Base-by-base conservation (phyloP, 1,139 yeast genomes). In the Pichia sp. region DNA sequence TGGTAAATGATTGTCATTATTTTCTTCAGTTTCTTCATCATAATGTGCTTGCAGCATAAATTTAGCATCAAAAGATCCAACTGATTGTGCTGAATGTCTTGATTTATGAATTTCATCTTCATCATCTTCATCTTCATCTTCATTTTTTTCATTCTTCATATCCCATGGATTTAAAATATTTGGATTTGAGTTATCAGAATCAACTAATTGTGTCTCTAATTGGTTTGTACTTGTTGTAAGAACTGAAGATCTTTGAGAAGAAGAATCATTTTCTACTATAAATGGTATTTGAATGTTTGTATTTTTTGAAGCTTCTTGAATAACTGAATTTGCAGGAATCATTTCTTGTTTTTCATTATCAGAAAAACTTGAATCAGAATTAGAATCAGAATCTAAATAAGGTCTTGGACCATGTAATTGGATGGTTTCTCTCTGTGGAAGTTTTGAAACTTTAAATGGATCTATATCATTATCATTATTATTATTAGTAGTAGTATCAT, bases 11-110 rank as follows among this genome's bases (percentile, higher is more conserved):
- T 16, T 16, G 2, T 20, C 28, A 7, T 23, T 22, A 12, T 31
- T 11, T 16, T 36, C 29, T 16, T 31, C 37, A 12, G 35, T 7
- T 22, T 32, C 36, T 7, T 29, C 31, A 12, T 41, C 28, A 11
- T 33, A 28, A 10, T 23, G 26, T 23, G 26, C 24, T 25, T 40
- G 43, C 4, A 35, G 20, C 45, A 47, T 45, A 30, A 51, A 49
- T 22, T 45, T 43, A 16, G 42, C 46, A 42, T 51, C 54, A 29
- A 51, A 51, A 11, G 54, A 51, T 7, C 46, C 50, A 4, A 49
- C 41, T 20, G 42, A 23, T 20, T 29, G 22, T 26, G 16, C 16
- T 16, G 16, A 16, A 16, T 16, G 16, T 16, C 16, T 16, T 16
- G 16, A 16, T 16, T 16, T 16, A 16, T 16, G 16, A 16, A 16